phyloP scores from a whole-genome alignment of 129 eudicot genomes.

The Chrysanthemum lavandulifolium region DNA sequence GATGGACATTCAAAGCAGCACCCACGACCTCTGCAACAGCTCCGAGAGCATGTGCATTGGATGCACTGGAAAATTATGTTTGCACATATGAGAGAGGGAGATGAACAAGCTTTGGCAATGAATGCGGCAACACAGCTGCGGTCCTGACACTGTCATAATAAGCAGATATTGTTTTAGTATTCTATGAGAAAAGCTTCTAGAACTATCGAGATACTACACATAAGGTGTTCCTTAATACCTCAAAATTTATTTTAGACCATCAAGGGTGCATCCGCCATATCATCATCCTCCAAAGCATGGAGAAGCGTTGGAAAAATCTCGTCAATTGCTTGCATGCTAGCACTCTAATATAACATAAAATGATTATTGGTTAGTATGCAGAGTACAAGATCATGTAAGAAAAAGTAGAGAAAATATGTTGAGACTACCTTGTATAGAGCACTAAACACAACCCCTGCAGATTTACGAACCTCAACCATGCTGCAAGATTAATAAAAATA shows the following conservation, averaged over 20 bases:
- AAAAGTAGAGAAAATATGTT: background rate
- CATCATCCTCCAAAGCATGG: conserved; percentile 94
- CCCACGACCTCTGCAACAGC: conserved; percentile 99
- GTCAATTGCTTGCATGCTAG: conserved; percentile 99
- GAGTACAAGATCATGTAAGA: background rate
- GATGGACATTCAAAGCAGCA: conserved; percentile 80
- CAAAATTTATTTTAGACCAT: conserved; percentile 95
- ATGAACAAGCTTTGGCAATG: conserved; percentile 95
- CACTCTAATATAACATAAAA: conserved; percentile 52
- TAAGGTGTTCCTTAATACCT: conserved; percentile 40
- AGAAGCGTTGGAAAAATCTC: conserved; percentile 96
- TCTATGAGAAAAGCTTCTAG: background rate
- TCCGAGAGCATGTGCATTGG: conserved; percentile 98
- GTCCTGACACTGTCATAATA: conserved; percentile 80
- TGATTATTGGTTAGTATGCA: background rate
- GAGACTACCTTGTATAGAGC: conserved; percentile 86
- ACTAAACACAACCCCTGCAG: conserved; percentile 94
- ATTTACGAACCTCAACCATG: conserved; percentile 79
- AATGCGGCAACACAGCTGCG: conserved; percentile 93
- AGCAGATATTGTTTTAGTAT: background rate
- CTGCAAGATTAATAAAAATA: conserved; percentile 34
- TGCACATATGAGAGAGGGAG: conserved; percentile 81
- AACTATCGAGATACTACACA: background rate
- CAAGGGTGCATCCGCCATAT: conserved; percentile 91
- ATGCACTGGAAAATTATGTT: conserved; percentile 55